phyloP scores from a whole-genome alignment of 83 land plant species.

The Larix sibirica region DNA sequence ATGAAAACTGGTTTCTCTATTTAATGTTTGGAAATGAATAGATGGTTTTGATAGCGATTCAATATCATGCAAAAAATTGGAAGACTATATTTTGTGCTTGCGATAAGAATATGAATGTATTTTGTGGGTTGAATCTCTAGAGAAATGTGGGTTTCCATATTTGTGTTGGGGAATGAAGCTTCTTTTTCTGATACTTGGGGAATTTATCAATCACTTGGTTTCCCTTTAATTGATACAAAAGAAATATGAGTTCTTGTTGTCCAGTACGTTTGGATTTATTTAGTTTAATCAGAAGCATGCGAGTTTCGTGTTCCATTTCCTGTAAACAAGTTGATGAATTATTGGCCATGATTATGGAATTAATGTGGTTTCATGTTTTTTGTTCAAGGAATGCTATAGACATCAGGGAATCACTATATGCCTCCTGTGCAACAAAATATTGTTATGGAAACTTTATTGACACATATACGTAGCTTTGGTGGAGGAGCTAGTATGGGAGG shows the following conservation, averaged over 20 bases:
- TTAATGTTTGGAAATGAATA: not conserved
- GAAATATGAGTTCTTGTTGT: not conserved
- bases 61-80: not conserved
- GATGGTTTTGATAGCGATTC: not conserved
- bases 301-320: not conserved
- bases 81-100: not conserved
- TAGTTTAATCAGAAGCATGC: not conserved
- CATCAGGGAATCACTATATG: constrained; percentile 14
- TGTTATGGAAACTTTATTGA: constrained; percentile 13
- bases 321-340: not conserved
- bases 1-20: not conserved
- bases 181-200: not conserved
- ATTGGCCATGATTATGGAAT: not conserved
- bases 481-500: constrained; percentile 22
- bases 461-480: constrained; percentile 20
- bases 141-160: not conserved
- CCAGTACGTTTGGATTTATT: not conserved
- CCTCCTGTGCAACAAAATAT: constrained; percentile 12
- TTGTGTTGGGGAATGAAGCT: not conserved
- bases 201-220: not conserved
- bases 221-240: not conserved
- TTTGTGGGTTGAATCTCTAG: not conserved
- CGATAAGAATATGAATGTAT: not conserved
- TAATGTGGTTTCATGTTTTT: not conserved
- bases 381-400: constrained; percentile 10